Percentiles rank a stretch among this genome's conserved stretches.
phyloP scores from a whole-genome alignment of 352 stramenopile genomes.

The Phytophthora colocasiae region DNA sequence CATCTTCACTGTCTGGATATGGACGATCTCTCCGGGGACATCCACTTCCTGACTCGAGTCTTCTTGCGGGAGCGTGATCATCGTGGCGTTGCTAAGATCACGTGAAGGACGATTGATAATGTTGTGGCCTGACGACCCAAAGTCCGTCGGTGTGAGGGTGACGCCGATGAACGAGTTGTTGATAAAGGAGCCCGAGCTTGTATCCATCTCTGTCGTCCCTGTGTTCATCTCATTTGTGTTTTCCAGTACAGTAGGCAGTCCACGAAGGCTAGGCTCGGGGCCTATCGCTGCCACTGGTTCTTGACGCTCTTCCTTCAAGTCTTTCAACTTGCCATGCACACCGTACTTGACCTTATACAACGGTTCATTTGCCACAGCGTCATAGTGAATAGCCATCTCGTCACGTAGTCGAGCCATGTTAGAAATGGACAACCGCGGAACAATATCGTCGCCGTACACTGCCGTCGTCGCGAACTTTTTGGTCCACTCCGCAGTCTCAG shows the following conservation, averaged over 20 bases:
- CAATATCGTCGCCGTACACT: constrained; percentile 78
- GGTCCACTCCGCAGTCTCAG: constrained; percentile 60
- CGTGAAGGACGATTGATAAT: constrained; percentile 43
- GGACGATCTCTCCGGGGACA: constrained; percentile 74
- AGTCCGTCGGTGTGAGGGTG: constrained; percentile 24
- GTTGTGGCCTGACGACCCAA: constrained; percentile 28
- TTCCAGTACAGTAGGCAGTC: constrained; percentile 35
- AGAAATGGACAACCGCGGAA: constrained; percentile 68
- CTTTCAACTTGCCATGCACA: constrained; percentile 47
- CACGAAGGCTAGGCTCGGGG: constrained; percentile 18
- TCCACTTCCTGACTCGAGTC: constrained; percentile 67
- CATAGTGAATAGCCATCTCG: constrained; percentile 74
- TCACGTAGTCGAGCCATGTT: constrained; percentile 74
- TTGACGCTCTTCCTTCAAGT: constrained; percentile 39
- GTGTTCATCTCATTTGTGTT: constrained; percentile 22
- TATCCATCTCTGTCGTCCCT: constrained; percentile 21
- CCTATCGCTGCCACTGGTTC: constrained; percentile 24
- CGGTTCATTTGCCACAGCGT: constrained; percentile 66
- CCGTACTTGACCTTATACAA: constrained; percentile 69
- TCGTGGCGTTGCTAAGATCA: constrained; percentile 42
- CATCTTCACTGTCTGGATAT: constrained; percentile 66
- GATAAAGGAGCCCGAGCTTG: constrained; percentile 28
- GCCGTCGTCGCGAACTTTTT: constrained; percentile 73
- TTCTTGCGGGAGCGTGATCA: constrained; percentile 49
- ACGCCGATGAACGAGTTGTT: constrained; percentile 29